These are phyloP conservation scores for Cercospora berteroae DNA, from an alignment of 2,329 filamentous ascomycete genomes.

Conservation along the genomic window DNA sequence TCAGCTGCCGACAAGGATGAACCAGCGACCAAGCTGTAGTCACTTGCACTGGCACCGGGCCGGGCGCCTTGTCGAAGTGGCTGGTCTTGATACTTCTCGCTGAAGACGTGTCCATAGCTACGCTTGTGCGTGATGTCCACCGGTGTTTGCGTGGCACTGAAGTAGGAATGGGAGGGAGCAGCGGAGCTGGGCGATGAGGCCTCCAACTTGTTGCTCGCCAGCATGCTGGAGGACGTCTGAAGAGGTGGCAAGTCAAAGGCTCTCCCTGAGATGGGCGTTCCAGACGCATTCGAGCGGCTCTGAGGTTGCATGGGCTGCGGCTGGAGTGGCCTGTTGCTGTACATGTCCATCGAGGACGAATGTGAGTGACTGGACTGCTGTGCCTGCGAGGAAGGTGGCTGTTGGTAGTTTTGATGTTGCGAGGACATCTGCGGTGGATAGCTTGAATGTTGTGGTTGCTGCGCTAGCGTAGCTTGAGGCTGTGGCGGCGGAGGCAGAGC, in stretches of 20 bases:
- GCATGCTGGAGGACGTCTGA: conserved; percentile 37
- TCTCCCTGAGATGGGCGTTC: conserved; percentile 24
- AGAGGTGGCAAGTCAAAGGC: conserved; percentile 42
- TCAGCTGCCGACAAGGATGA: conserved; percentile 35
- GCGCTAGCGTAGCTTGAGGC: conserved; percentile 36
- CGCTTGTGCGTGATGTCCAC: conserved; percentile 44
- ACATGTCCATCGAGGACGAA: conserved; percentile 26
- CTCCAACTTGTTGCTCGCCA: conserved; percentile 39
- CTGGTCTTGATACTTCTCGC: conserved; percentile 41
- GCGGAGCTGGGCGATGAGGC: conserved; percentile 47
- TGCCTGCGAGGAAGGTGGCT: conserved; percentile 23
- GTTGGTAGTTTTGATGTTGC: conserved; percentile 34
- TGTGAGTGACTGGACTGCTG: conserved; percentile 24
- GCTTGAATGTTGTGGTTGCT: conserved; percentile 36
- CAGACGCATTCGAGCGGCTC: conserved; percentile 25
- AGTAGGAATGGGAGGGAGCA: conserved; percentile 32
- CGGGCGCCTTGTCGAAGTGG: conserved; percentile 47
- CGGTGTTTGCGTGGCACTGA: conserved; percentile 23
- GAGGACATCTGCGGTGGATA: conserved; percentile 27
- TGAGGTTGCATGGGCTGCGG: conserved; percentile 31
- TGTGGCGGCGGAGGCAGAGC: conserved; percentile 36
- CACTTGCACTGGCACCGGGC: conserved; percentile 32
- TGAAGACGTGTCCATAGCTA: conserved; percentile 47
- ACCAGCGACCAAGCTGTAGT: conserved; percentile 10
- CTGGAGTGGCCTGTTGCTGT: conserved; percentile 25